Evolutionary conservation across 208 protist species (phyloP), one percentile per base, ranked within the genome.

Genomic region (Balamuthia mandrillaris): DNA sequence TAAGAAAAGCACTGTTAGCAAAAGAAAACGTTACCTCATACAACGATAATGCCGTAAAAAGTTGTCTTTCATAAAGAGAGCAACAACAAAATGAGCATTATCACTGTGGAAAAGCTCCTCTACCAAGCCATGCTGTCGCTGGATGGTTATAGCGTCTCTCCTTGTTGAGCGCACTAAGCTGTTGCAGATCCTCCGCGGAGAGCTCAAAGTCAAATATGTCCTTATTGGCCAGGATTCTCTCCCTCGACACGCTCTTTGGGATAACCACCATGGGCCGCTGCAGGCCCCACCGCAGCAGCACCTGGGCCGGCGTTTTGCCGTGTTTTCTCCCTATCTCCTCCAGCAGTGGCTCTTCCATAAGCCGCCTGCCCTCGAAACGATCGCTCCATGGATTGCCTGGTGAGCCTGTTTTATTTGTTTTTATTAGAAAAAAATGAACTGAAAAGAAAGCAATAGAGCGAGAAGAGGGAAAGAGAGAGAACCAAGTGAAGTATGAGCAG

Each of bases 201-300:
- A 81, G 27, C 51, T 81, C 72, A 27, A 81, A 81, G 51, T 81
- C 72, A 42, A 81, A 81, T 7, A 81, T 41, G 10, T 83, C 24
- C 27, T 31, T 81, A 29, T 87, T 87, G 35, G 82, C 84, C 21
- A 39, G 18, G 29, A 87, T 10, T 45, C 61, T 54, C 29, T 87
- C 84, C 39, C 41, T 18, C 52, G 41, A 29, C 5, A 42, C 9
- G 7, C 74, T 42, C 60, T 87, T 87, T 37, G 84, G 84, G 51
- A 88, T 79, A 39, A 83, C 65, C 12, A 60, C 33, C 33, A 83
- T 35, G 44, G 58, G 66, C 14, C 44, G 56, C 56, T 88, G 86
- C 49, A 87, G 41, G 41, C 33, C 82, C 86, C 86, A 89, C 12
- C 86, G 81, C 56, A 89, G 56, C 21, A 89, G 81, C 35, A 89